Evolutionary conservation across 306 rosid species (phyloP).

Genomic region (Purshia tridentata): DNA sequence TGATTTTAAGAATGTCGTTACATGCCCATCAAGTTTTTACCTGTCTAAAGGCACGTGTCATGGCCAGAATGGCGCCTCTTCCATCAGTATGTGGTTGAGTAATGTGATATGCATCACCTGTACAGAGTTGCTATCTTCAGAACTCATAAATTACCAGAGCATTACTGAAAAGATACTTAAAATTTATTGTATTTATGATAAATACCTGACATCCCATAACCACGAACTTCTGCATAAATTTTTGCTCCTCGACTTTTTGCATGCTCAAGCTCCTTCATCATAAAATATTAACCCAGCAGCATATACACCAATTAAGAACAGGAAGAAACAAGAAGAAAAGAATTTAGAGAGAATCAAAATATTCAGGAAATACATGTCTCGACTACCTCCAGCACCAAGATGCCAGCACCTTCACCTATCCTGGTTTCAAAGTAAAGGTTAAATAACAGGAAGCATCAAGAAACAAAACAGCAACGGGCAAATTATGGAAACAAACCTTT

Average conservation of each 20-base stretch:
- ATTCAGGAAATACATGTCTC: conserved; percentile 8
- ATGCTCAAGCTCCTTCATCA: conserved; percentile 78
- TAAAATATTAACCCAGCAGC: conserved; percentile 15
- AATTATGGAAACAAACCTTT: conserved; percentile 9
- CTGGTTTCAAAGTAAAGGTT: conserved; percentile 43
- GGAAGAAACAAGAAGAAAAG: conserved; percentile 11
- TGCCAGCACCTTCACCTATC: conserved; percentile 90
- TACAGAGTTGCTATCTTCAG: conserved; percentile 24
- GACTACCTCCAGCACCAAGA: conserved; percentile 90
- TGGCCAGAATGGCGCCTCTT: conserved; percentile 92
- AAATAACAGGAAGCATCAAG: conserved; percentile 27
- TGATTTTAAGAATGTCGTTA: background rate
- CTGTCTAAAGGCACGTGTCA: conserved; percentile 83
- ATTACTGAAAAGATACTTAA: conserved; percentile 12
- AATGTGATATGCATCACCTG: conserved; percentile 93
- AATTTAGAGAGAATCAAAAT: background rate
- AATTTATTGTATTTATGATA: conserved; percentile 14
- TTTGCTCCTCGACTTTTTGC: conserved; percentile 84
- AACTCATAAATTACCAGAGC: conserved; percentile 21
- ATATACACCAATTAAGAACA: conserved; percentile 21
- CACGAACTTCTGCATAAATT: conserved; percentile 85
- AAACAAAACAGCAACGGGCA: conserved; percentile 3
- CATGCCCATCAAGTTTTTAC: conserved; percentile 36
- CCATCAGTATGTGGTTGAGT: conserved; percentile 90
- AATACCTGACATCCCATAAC: conserved; percentile 93